A percentile compares a stretch with the other conserved stretches of the same genome.
These are phyloP conservation scores for Backusella tuberculispora DNA, from an alignment of 192 early-diverging fungal species.

Conservation along the genomic window DNA sequence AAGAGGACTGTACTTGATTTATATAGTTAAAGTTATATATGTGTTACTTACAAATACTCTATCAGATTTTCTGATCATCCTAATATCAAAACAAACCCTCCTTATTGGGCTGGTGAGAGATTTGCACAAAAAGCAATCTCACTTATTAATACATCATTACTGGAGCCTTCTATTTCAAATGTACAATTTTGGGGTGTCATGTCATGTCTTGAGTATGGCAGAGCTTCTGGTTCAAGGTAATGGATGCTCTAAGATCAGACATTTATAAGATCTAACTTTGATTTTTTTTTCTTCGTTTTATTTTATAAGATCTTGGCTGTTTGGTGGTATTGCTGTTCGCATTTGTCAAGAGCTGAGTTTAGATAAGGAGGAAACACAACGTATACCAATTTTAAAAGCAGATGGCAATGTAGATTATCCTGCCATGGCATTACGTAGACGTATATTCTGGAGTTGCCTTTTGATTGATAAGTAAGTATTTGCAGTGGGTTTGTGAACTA, in stretches of 20 bases:
- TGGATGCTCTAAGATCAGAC: background rate
- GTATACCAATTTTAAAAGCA: constrained; percentile 34
- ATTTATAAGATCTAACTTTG: background rate
- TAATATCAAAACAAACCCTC: constrained; percentile 46
- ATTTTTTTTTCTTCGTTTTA: background rate
- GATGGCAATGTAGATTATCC: constrained; percentile 45
- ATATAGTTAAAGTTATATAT: background rate
- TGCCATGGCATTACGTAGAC: constrained; percentile 39
- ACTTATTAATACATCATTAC: constrained; percentile 42
- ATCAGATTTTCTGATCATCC: constrained; percentile 48
- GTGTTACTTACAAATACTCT: background rate
- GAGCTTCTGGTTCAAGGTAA: constrained; percentile 36
- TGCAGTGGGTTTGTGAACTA: background rate
- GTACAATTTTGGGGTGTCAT: constrained; percentile 48
- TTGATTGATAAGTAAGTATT: constrained; percentile 47
- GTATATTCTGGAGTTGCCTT: constrained; percentile 58
- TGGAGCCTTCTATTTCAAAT: constrained; percentile 48
- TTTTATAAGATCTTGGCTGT: constrained; percentile 49
- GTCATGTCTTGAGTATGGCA: constrained; percentile 37
- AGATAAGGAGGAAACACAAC: constrained; percentile 46
- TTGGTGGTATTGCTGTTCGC: constrained; percentile 54
- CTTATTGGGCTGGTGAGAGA: constrained; percentile 54
- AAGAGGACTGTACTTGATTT: background rate
- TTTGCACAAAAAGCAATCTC: constrained; percentile 50
- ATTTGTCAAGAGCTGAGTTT: constrained; percentile 54